These are phyloP conservation scores for Chenopodium berlandieri DNA, from an alignment of 148 eudicot genomes.

Conservation along the genomic window DNA sequence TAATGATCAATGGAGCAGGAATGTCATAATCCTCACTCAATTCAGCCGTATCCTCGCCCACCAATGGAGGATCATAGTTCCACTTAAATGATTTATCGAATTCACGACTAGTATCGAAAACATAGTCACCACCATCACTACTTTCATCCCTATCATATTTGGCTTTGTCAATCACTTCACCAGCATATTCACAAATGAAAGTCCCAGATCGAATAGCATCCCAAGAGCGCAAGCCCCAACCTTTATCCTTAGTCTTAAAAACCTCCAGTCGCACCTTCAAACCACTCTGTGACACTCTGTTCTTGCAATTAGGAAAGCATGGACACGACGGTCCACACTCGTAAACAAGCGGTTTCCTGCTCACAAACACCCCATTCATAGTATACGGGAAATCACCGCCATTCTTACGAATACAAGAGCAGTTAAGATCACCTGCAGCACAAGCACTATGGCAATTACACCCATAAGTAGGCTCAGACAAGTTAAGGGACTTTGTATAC, in stretches of 20 bases:
- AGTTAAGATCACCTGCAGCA: slow-evolving; percentile 65
- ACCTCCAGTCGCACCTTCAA: slow-evolving; percentile 71
- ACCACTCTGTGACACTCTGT: slow-evolving; percentile 67
- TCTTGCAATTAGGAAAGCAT: slow-evolving; percentile 69
- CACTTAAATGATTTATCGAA: slow-evolving; percentile 47
- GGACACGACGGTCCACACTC: slow-evolving; percentile 81
- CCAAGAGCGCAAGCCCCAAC: slow-evolving; percentile 88
- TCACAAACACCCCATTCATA: slow-evolving; percentile 52
- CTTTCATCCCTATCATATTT: slow-evolving; percentile 39
- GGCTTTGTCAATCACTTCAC: slow-evolving; percentile 61
- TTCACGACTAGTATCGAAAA: slow-evolving; percentile 73
- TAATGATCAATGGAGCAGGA: slow-evolving; percentile 65
- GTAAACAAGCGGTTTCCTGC: slow-evolving; percentile 50
- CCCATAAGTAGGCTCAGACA: slow-evolving; percentile 43
- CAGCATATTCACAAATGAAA: slow-evolving; percentile 80
- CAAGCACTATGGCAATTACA: slow-evolving; percentile 70
- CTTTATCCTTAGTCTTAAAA: slow-evolving; percentile 75
- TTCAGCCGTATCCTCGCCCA: slow-evolving; percentile 33
- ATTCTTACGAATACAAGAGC: slow-evolving; percentile 70
- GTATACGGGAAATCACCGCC: slow-evolving; percentile 67
- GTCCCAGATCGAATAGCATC: slow-evolving; percentile 74
- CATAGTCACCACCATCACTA: slow-evolving; percentile 48
- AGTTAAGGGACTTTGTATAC: slow-evolving; percentile 48
- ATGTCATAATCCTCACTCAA: slow-evolving; percentile 37
- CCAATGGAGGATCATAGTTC: slow-evolving; percentile 45